phyloP scores from a whole-genome alignment of 139 green algal genomes.

The Chlamydomonas asymmetrica region DNA sequence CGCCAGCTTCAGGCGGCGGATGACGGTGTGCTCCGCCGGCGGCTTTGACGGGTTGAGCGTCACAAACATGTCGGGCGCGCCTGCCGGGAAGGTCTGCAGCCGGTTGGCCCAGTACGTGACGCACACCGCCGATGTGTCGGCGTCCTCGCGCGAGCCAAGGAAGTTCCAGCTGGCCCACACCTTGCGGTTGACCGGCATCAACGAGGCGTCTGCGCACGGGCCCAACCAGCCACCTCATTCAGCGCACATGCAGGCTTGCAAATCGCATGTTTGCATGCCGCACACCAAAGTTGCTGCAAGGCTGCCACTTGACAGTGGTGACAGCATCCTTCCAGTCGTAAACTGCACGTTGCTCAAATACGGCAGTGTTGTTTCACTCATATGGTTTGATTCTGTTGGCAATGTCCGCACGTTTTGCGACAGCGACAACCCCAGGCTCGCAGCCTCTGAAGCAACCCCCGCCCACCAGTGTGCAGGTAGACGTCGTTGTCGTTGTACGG shows the following conservation, averaged over 20 bases:
- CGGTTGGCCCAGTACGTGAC: constrained; percentile 93
- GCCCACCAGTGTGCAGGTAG: constrained; percentile 78
- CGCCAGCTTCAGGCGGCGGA: constrained; percentile 60
- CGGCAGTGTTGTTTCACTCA: no score
- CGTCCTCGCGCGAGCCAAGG: constrained; percentile 43
- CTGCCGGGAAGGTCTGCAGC: constrained; percentile 76
- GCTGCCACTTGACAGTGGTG: no score
- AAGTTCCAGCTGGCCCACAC: constrained; percentile 94
- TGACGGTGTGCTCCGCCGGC: constrained; percentile 51
- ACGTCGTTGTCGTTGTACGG: constrained; percentile 87
- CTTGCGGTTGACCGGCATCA: constrained; percentile 79
- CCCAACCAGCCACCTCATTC: no score
- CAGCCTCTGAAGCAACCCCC: neutral
- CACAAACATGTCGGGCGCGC: constrained; percentile 79
- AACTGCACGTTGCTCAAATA: no score
- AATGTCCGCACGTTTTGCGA: no score
- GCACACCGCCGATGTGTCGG: constrained; percentile 64
- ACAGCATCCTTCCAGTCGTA: no score
- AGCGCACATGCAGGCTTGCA: neutral
- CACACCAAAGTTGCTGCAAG: no score
- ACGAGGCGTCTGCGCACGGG: constrained; percentile 25
- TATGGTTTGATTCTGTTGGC: no score
- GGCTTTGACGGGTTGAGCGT: constrained; percentile 89
- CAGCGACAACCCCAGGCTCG: no score
- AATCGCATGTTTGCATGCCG: no score